These are phyloP conservation scores for Boletus tylopilopsis DNA, from an alignment of 768 basidiomycete genomes.

Conservation along the genomic window DNA sequence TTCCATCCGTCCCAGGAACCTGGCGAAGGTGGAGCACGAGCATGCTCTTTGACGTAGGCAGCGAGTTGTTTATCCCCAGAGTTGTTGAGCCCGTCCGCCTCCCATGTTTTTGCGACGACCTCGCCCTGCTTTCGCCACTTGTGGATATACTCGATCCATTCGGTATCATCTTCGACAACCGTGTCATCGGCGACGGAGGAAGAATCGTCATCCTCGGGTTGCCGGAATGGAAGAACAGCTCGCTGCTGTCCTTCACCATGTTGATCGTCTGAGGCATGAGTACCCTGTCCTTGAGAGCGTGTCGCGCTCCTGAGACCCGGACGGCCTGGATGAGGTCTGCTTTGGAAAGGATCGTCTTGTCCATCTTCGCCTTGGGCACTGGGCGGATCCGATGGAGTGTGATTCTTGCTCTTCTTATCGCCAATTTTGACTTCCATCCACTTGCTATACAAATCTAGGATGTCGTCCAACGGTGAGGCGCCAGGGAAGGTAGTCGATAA, in stretches of 20 bases:
- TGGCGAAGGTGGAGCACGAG: not conserved
- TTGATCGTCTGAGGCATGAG: not conserved
- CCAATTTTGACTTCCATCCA: not conserved
- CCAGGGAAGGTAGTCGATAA: not conserved
- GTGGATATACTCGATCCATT: conserved; percentile 1
- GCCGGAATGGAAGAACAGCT: not conserved
- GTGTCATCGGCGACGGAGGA: not conserved
- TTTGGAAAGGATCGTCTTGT: not conserved
- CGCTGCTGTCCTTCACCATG: not conserved
- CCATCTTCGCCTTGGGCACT: not conserved
- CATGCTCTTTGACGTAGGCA: not conserved
- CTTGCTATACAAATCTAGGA: not conserved
- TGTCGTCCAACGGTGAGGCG: not conserved
- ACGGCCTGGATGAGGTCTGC: not conserved
- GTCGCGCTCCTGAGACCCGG: not conserved
- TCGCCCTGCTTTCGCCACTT: not conserved
- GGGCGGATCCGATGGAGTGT: not conserved
- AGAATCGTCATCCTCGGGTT: not conserved
- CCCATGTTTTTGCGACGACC: not conserved
- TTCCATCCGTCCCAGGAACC: not conserved
- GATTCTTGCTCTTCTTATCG: not conserved
- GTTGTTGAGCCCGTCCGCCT: too few species aligned
- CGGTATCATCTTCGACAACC: not conserved
- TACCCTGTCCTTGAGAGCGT: not conserved
- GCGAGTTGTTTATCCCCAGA: not conserved